Base-by-base conservation (phyloP, 306 rosid species). In the Canavalia gladiata region DNA sequence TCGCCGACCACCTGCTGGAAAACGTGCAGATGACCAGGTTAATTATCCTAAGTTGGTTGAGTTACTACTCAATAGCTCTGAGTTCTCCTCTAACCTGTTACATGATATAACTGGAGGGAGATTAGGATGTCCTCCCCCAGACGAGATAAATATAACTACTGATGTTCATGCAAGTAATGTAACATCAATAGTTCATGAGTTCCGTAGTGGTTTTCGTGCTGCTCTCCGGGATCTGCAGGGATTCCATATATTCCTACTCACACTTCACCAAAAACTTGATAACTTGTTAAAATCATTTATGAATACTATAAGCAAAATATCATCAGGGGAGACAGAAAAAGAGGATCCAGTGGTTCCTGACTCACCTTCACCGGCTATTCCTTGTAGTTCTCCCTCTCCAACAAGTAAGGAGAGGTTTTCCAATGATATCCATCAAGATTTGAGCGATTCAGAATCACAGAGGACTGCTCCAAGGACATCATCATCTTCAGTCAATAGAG, bases 171-270 rank as follows among this genome's bases (percentile, higher is more conserved):
- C 42, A n/a, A 62, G 46, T 60, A 89, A 91, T 39, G 81, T 76
- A 86, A 70, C 82, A 70, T 75, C 90, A 2, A 65, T 82, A 77
- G 93, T 87, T 81, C 93, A 86, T 47, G 90, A 85, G 84, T 95
- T 95, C 45, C 95, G 98, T 11, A 68, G 68, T 81, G 98, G 98
- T 72, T 95, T 93, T 71, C 94, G 95, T 30, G 90, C 92, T 83
- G 93, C 98, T 82, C 97, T 93, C 9, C 88, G 93, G 86, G 99
- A 95, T 55, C 85, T 95, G 59, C 97, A 93, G 86, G 97, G 99
- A 39, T 95, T 92, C 82, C 92, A 93, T 68, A 86, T 91, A 79
- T 91, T 95, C 74, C 74, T 93, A 42, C 93, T 91, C 78, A 88
- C 96, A 12, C 98, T 93, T 72, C 93, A 91, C 80, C 97, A 91